A percentile compares a stretch with the other conserved stretches of the same genome.
Conservation (phyloP, 805 yeast species). For the Starmera pachycereana region DNA sequence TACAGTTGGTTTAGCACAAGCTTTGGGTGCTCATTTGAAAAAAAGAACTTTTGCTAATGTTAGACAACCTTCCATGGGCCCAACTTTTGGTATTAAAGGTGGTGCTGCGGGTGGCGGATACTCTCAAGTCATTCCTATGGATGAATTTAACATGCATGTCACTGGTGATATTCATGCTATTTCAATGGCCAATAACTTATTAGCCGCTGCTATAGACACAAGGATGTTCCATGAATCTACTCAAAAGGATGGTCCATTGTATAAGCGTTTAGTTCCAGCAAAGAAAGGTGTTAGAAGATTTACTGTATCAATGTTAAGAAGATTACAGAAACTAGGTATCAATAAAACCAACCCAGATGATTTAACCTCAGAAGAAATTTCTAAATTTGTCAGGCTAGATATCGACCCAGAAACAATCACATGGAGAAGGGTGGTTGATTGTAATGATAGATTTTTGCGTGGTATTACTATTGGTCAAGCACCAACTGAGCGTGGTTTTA, state of each 20-base stretch:
- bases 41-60: slow-evolving; percentile 86
- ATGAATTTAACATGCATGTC: slow-evolving; percentile 93
- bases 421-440: slow-evolving; percentile 88
- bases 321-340: slow-evolving; percentile 77
- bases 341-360: slow-evolving; percentile 69
- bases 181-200: slow-evolving; percentile 82
- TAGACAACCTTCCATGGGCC: slow-evolving; percentile 98
- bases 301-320: slow-evolving; percentile 66
- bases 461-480: slow-evolving; percentile 87
- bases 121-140: slow-evolving; percentile 97
- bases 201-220: slow-evolving; percentile 95
- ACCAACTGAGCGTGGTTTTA: slow-evolving; percentile 83
- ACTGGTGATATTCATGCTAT: slow-evolving; percentile 98
- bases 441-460: slow-evolving; percentile 85
- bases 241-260: slow-evolving; percentile 73
- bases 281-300: slow-evolving; percentile 74
- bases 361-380: slow-evolving; percentile 67
- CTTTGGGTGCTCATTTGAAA: slow-evolving; percentile 82
- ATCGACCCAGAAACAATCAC: slow-evolving; percentile 87
- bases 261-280: slow-evolving; percentile 76
- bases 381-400: slow-evolving; percentile 69
- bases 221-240: slow-evolving; percentile 93
- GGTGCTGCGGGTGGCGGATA: slow-evolving; percentile 99
- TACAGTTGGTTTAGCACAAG: slow-evolving; percentile 94
- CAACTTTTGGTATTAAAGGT: slow-evolving; percentile 97